Evolutionary conservation across 179 eudicot species (phyloP).

Genomic region (Gypsophila paniculata): DNA sequence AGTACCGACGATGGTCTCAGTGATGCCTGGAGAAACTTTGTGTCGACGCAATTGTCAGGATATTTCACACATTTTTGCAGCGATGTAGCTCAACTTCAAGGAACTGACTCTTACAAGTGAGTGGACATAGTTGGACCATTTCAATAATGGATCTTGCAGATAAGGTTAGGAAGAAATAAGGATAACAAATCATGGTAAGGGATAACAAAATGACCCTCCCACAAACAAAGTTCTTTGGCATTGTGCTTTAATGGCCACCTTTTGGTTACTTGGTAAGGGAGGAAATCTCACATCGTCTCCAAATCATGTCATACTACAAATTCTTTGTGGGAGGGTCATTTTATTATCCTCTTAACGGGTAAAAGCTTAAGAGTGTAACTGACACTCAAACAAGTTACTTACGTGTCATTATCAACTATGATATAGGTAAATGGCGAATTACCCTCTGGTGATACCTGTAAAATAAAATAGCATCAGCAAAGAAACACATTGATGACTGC

Average conservation of each 20-base stretch:
- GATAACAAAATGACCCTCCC: too few relatives aligned
- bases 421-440: conserved; percentile 89
- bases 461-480: conserved; percentile 2
- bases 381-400: conserved; percentile 27
- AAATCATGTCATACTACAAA: too few relatives aligned
- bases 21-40: neutral
- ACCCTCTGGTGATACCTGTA: conserved; percentile 85
- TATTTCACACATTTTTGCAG: neutral
- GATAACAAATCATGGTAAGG: too few relatives aligned
- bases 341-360: neutral
- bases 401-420: conserved; percentile 87
- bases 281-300: neutral
- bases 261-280: neutral
- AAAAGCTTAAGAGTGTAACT: neutral
- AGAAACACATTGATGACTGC: neutral
- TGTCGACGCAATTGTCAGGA: neutral
- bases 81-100: neutral
- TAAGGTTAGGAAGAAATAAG: too few relatives aligned
- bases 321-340: too few relatives aligned
- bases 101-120: neutral
- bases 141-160: neutral
- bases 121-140: neutral
- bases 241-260: too few relatives aligned
- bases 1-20: too few relatives aligned
- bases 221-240: too few relatives aligned